Conservation (phyloP, 306 rosid species). For the Sphenostylis stenocarpa region DNA sequence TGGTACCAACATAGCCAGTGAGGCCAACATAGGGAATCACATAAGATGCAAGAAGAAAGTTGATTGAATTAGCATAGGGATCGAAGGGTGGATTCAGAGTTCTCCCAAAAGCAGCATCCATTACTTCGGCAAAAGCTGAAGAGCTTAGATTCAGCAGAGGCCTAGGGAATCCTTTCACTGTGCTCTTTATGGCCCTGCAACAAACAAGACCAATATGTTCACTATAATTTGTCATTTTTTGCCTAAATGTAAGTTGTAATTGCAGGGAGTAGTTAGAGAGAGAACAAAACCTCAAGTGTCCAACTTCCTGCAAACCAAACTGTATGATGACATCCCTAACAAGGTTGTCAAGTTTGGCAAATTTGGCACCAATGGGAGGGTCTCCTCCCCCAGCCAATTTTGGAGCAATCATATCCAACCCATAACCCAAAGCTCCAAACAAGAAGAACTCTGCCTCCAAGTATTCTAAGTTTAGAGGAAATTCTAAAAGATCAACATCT, state of each 20-base stretch:
- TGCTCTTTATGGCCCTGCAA: constrained; percentile 59
- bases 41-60: constrained; percentile 74
- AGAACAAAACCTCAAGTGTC: constrained; percentile 56
- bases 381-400: constrained; percentile 54
- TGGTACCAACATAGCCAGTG: constrained; percentile 80
- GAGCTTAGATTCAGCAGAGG: constrained; percentile 66
- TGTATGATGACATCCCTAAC: constrained; percentile 47
- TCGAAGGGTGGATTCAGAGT: constrained; percentile 63
- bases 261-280: neutral
- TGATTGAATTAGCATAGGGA: constrained; percentile 57
- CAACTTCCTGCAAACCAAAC: constrained; percentile 71
- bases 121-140: constrained; percentile 48
- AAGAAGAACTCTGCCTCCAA: constrained; percentile 75
- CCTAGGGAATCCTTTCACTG: constrained; percentile 71
- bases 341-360: constrained; percentile 39
- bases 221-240: neutral
- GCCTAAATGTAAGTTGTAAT: neutral
- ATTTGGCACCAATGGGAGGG: constrained; percentile 54
- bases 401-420: constrained; percentile 58
- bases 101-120: constrained; percentile 56
- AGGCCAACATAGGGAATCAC: constrained; percentile 85
- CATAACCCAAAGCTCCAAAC: constrained; percentile 54
- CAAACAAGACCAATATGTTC: neutral
- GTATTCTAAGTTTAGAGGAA: constrained; percentile 68
- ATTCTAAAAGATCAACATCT: constrained; percentile 55